phyloP scores from a whole-genome alignment of 1,284 basidiomycete genomes.

The Irpex sp. region DNA sequence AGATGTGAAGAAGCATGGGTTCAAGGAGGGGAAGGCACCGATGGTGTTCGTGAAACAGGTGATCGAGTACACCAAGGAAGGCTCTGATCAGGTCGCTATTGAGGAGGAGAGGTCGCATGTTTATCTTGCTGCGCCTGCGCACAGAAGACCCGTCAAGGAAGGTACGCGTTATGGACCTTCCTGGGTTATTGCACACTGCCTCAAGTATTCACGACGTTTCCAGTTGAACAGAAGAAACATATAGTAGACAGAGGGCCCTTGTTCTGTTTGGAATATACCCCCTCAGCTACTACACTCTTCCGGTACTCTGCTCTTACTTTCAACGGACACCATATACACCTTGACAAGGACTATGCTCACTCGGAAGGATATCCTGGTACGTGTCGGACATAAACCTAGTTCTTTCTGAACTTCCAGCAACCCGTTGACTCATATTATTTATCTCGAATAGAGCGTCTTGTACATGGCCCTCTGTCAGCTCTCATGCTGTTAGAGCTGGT shows the following conservation, averaged over 20 bases:
- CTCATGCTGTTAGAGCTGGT: slow-evolving; percentile 67
- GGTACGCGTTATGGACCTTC: slow-evolving; percentile 30
- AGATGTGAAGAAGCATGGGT: slow-evolving; percentile 65
- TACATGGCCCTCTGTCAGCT: slow-evolving; percentile 81
- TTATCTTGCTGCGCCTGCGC: slow-evolving; percentile 47
- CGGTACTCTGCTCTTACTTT: slow-evolving; percentile 84
- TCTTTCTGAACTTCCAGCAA: slow-evolving; percentile 1
- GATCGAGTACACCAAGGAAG: slow-evolving; percentile 45
- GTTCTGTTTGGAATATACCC: slow-evolving; percentile 53
- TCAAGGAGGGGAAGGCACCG: slow-evolving; percentile 44
- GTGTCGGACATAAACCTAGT: slow-evolving; percentile 14
- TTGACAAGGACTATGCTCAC: slow-evolving; percentile 69
- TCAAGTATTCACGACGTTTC: neutral
- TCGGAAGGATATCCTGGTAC: slow-evolving; percentile 74
- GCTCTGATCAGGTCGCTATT: slow-evolving; percentile 42
- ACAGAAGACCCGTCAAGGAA: slow-evolving; percentile 33
- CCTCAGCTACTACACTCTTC: slow-evolving; percentile 72
- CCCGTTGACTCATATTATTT: neutral
- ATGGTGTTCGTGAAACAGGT: slow-evolving; percentile 80
- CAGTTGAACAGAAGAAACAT: neutral
- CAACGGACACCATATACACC: slow-evolving; percentile 73
- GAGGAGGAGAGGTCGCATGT: slow-evolving; percentile 75
- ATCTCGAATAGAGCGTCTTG: slow-evolving; percentile 57
- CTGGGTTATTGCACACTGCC: neutral
- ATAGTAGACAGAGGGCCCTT: slow-evolving; percentile 40